These are phyloP conservation scores for Oryza meyeriana DNA, from an alignment of 176 grass and related monocot species.

Conservation along the genomic window DNA sequence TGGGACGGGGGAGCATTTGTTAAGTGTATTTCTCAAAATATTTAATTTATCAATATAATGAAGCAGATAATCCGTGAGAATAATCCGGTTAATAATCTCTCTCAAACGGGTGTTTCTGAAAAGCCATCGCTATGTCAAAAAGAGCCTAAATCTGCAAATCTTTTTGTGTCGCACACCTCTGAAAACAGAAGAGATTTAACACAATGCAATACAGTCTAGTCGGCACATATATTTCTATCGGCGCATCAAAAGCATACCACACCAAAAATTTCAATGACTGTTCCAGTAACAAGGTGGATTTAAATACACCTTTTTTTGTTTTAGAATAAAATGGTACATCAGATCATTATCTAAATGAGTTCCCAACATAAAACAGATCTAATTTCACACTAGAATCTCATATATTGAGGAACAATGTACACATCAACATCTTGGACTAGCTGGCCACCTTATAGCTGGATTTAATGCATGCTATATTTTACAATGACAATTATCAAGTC, in stretches of 20 bases:
- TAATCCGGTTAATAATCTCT: no score
- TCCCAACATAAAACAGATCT: background rate
- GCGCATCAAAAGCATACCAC: background rate
- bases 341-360: background rate
- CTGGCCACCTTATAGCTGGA: background rate
- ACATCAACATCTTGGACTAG: constrained; percentile 7
- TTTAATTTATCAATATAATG: no score
- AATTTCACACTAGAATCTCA: background rate
- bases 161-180: background rate
- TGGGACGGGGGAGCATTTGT: no score
- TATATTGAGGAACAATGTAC: background rate
- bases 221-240: background rate
- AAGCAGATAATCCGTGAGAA: no score
- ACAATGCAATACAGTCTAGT: background rate
- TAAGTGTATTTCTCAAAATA: no score
- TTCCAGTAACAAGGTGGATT: constrained; percentile 5
- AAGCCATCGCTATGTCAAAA: background rate
- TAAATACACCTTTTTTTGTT: background rate
- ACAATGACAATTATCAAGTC: background rate
- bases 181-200: background rate
- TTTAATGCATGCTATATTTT: background rate
- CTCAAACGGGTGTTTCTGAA: no score
- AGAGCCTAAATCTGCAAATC: background rate
- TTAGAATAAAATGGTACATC: background rate
- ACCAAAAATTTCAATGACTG: background rate